A percentile compares a stretch with the other conserved stretches of the same genome.
Evolutionary conservation across 2,329 filamentous ascomycete species (phyloP).

Genomic region (Cladosporium sphaerospermum): DNA sequence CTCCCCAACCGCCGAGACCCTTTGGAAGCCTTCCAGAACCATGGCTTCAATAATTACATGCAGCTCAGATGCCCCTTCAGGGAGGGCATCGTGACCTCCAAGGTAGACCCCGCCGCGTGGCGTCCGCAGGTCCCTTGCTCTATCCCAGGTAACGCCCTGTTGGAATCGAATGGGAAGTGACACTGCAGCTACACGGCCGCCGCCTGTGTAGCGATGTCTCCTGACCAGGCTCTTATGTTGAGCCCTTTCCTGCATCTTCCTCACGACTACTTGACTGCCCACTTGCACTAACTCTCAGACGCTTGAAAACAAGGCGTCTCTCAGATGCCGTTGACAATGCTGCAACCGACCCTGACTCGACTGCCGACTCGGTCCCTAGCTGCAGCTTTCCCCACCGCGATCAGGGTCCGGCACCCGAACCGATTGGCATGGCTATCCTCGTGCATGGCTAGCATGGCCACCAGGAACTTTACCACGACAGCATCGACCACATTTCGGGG

Average conservation of each 20-base stretch:
- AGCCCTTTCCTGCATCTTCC: too few relatives aligned
- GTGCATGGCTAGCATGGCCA: neutral
- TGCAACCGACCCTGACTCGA: neutral
- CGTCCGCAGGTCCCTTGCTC: neutral
- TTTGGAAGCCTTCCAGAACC: slow-evolving; percentile 9
- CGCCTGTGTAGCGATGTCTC: neutral
- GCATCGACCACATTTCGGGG: neutral
- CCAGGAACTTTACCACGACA: neutral
- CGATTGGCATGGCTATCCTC: slow-evolving; percentile 2
- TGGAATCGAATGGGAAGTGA: slow-evolving; percentile 3
- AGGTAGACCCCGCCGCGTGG: slow-evolving; percentile 1
- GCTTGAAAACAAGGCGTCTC: too few relatives aligned
- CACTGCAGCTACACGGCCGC: neutral
- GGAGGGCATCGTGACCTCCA: slow-evolving; percentile 4
- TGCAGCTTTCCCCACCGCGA: neutral
- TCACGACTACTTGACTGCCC: too few relatives aligned
- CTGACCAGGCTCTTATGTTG: neutral
- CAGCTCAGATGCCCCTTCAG: neutral
- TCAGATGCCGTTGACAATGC: neutral
- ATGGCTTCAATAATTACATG: neutral
- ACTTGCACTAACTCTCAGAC: too few relatives aligned
- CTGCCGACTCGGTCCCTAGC: neutral
- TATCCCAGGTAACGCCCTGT: neutral
- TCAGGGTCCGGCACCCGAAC: neutral
- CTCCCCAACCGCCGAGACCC: neutral